Evolutionary conservation across 164 flowering plant genomes (phyloP).

Genomic region (Taxillus chinensis): DNA sequence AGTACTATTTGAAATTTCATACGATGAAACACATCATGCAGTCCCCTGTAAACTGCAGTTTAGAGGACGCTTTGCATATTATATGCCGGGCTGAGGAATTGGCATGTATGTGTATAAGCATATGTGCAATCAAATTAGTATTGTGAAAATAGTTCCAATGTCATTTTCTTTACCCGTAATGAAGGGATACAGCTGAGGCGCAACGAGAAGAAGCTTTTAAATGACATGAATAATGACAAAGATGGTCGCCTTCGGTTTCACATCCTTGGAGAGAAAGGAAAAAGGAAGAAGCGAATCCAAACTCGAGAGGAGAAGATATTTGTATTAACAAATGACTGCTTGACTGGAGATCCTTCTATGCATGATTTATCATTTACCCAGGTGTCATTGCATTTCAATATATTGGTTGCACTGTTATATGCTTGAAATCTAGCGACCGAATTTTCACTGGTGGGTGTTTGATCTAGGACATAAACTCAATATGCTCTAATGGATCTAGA

Average conservation of each 20-base stretch:
- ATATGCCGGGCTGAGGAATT: slow-evolving; percentile 82
- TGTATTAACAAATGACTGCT: slow-evolving; percentile 82
- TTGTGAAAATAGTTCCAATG: slow-evolving; percentile 11
- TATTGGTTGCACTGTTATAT: neutral
- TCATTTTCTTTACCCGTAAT: slow-evolving; percentile 20
- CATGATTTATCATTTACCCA: slow-evolving; percentile 85
- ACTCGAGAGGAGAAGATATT: slow-evolving; percentile 93
- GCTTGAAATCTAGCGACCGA: neutral
- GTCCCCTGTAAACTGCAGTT: slow-evolving; percentile 54
- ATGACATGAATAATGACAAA: slow-evolving; percentile 80
- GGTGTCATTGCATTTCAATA: slow-evolving; percentile 29
- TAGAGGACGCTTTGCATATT: slow-evolving; percentile 74
- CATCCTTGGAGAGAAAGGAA: slow-evolving; percentile 70
- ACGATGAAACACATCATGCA: slow-evolving; percentile 89
- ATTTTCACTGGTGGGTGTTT: slow-evolving; percentile 1
- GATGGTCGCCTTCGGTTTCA: slow-evolving; percentile 81
- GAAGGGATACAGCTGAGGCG: slow-evolving; percentile 99
- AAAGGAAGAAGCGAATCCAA: slow-evolving; percentile 85
- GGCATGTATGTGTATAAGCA: slow-evolving; percentile 45
- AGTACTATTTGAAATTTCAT: slow-evolving; percentile 81
- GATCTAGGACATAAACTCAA: slow-evolving; percentile 69
- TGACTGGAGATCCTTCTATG: slow-evolving; percentile 86
- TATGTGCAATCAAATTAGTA: slow-evolving; percentile 1
- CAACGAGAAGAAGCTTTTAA: slow-evolving; percentile 91
- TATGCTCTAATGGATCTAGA: slow-evolving; percentile 86